Percentiles rank a stretch among this genome's conserved stretches.
These are phyloP conservation scores for Benincasa hispida DNA, from an alignment of 306 rosid species.

Conservation along the genomic window DNA sequence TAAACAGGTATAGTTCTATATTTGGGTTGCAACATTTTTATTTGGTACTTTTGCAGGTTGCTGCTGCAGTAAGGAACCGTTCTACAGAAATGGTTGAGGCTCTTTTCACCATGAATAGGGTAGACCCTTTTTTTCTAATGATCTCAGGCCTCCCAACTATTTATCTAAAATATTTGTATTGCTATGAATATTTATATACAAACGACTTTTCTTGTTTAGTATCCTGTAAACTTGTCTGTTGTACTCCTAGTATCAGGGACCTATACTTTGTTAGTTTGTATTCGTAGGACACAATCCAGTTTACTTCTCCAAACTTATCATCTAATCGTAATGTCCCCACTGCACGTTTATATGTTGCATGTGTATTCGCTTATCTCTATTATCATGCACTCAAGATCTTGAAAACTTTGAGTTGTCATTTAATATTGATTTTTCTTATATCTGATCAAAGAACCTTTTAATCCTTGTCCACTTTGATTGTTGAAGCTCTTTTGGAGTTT, in stretches of 20 bases:
- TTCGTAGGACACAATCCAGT: background rate
- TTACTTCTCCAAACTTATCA: background rate
- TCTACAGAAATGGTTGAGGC: slow-evolving; percentile 88
- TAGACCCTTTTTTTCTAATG: slow-evolving; percentile 9
- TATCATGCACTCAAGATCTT: background rate
- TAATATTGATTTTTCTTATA: background rate
- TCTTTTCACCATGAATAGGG: slow-evolving; percentile 82
- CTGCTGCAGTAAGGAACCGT: slow-evolving; percentile 54
- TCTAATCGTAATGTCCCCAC: background rate
- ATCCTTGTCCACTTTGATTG: background rate
- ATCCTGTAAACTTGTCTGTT: background rate
- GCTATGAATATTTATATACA: background rate
- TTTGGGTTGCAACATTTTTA: background rate
- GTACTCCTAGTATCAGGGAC: background rate
- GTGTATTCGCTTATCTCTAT: background rate
- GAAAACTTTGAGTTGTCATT: background rate
- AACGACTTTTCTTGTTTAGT: background rate
- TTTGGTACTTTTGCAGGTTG: slow-evolving; percentile 40
- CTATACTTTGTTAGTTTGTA: background rate
- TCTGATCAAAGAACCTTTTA: background rate
- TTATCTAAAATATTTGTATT: background rate
- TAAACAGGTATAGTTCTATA: background rate
- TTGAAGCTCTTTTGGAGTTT: background rate
- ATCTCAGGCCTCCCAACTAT: background rate
- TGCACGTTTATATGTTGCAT: background rate